Conservation (phyloP, 169 alveolate genomes). For the Cryptosporidium ryanae region DNA sequence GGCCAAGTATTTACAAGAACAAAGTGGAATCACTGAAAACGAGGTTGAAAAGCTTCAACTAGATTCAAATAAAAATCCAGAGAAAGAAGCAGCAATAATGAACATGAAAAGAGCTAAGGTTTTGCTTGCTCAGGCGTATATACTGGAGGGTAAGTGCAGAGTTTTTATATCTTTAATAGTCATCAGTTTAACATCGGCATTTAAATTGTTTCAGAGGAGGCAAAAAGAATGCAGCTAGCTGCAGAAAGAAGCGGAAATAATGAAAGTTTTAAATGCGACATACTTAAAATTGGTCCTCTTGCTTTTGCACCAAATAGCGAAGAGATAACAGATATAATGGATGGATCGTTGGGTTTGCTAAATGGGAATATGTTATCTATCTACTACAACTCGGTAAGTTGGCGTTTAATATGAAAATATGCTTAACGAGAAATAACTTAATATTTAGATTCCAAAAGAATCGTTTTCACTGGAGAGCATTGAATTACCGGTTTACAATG, state of each 20-base stretch:
- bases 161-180: neutral
- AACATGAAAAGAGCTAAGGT: conserved; percentile 69
- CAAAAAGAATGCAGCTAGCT: conserved; percentile 72
- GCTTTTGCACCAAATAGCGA: conserved; percentile 79
- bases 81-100: conserved; percentile 51
- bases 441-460: conserved; percentile 52
- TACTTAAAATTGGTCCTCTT: conserved; percentile 80
- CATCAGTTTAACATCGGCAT: no score
- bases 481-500: conserved; percentile 78
- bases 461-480: conserved; percentile 79
- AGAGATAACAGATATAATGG: conserved; percentile 76
- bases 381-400: conserved; percentile 65
- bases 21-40: conserved; percentile 61
- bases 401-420: neutral
- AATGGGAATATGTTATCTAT: conserved; percentile 56
- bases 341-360: conserved; percentile 63
- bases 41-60: conserved; percentile 22
- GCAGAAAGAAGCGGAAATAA: conserved; percentile 71
- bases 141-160: conserved; percentile 53
- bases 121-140: conserved; percentile 68
- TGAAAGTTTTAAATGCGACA: conserved; percentile 76
- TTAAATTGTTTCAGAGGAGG: conserved; percentile 53
- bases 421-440: neutral
- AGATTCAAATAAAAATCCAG: conserved; percentile 45
- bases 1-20: conserved; percentile 69